Base-by-base conservation (phyloP, 1,284 basidiomycete genomes). In the Ceratobasidium sp. region DNA sequence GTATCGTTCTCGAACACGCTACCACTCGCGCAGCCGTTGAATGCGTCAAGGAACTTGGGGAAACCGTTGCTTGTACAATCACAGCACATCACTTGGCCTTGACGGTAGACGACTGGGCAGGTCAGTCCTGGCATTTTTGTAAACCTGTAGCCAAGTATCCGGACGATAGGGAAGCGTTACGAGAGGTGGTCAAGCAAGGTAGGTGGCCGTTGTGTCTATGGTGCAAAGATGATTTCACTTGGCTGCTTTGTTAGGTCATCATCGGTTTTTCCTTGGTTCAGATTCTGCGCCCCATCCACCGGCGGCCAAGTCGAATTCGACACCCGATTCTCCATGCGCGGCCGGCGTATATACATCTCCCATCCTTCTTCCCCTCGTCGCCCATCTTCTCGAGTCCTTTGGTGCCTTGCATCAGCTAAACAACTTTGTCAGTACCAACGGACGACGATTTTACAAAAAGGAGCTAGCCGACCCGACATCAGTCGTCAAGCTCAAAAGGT, bases 1-100 rank as follows among this genome's bases (percentile, higher is more conserved):
- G 96, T 75, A 99, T 99, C 81, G 97, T 99, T 3, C 90, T 99
- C 51, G 98, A 99, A 84, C 98, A 99, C 82, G 98, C 98, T n/a
- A 99, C 98, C 0, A 99, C 97, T 1, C 90, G 94, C 49, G 95
- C 94, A 47, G 97, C 98, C 0, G 91, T 99, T n/a, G 95, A 97
- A 81, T 90, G 91, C 26, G 94, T 98, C 80, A 93, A 93, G 82
- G 87, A 89, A 56, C 92, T 96, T 37, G 95, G 95, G 0, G 86
- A 88, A 56, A 98, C 95, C 47, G 97, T 99, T 35, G 97, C 91
- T 13, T 99, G 98, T 84, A 96, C 94, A 6, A 99, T 99, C 85
- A 99, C 98, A 2, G 93, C 97, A 0, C 98, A 99, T 85, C 98
- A 99, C 83, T 90, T 99, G 49, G 91, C 90, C 51, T 88, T 99